A percentile compares a stretch with the other conserved stretches of the same genome.
Evolutionary conservation across 208 protist species (phyloP).

Genomic region (Leishmania martiniquensis): DNA sequence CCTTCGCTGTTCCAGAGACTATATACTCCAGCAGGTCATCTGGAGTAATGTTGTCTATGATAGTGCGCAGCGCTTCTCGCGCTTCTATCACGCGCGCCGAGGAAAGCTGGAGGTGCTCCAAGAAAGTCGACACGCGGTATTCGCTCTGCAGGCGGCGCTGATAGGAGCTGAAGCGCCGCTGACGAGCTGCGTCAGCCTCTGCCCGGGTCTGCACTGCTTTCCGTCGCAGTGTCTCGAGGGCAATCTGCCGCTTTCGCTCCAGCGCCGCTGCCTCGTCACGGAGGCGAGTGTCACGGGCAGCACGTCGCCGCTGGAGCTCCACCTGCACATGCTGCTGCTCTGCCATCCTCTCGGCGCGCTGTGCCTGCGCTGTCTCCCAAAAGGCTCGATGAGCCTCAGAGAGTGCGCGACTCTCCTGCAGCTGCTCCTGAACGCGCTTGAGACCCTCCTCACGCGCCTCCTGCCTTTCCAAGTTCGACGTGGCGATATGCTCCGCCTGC

Average conservation of each 20-base stretch:
- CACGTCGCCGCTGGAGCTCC: slow-evolving; percentile 31
- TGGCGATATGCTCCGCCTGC: slow-evolving; percentile 3
- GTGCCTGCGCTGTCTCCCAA: neutral
- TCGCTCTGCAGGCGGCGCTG: slow-evolving; percentile 38
- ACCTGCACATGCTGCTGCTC: slow-evolving; percentile 29
- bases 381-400: slow-evolving; percentile 17
- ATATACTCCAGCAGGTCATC: slow-evolving; percentile 83
- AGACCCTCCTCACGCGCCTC: slow-evolving; percentile 2
- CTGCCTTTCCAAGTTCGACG: neutral
- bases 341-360: slow-evolving; percentile 8
- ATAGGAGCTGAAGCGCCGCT: slow-evolving; percentile 27
- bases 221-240: slow-evolving; percentile 30
- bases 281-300: slow-evolving; percentile 15
- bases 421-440: slow-evolving; percentile 7
- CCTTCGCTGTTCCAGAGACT: slow-evolving; percentile 59
- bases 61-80: slow-evolving; percentile 32
- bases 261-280: slow-evolving; percentile 14
- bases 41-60: slow-evolving; percentile 51
- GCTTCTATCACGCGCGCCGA: slow-evolving; percentile 51
- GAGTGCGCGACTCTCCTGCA: slow-evolving; percentile 8
- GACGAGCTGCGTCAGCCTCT: slow-evolving; percentile 32
- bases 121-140: slow-evolving; percentile 58
- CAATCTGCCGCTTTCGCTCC: slow-evolving; percentile 36
- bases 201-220: slow-evolving; percentile 21
- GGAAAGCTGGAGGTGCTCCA: slow-evolving; percentile 60